These are phyloP conservation scores for Cladosporium sp. DNA, from an alignment of 2,329 filamentous ascomycete genomes.

Conservation along the genomic window DNA sequence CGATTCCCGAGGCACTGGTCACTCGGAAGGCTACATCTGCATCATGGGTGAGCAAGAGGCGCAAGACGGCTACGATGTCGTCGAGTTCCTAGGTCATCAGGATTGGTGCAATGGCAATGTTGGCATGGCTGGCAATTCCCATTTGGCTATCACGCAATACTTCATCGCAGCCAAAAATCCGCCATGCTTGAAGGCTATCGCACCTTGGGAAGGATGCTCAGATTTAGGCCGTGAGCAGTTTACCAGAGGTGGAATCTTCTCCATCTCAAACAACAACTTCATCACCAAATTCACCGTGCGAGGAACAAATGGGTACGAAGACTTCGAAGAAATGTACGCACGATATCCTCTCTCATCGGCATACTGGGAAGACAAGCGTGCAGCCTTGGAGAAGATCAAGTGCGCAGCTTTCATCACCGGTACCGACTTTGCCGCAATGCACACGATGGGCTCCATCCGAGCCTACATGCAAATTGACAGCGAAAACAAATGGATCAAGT, in stretches of 20 bases:
- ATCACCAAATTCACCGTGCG: conserved; percentile 15
- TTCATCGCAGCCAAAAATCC: conserved; percentile 41
- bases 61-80: conserved; percentile 40
- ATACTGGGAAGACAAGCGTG: conserved; percentile 16
- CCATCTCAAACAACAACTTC: conserved; percentile 12
- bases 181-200: conserved; percentile 40
- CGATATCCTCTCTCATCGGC: conserved; percentile 7
- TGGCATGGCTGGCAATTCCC: conserved; percentile 39
- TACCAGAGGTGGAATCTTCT: not conserved
- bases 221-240: conserved; percentile 37
- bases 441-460: conserved; percentile 18
- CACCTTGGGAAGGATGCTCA: conserved; percentile 45
- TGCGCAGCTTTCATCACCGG: conserved; percentile 15
- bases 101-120: conserved; percentile 40
- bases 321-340: conserved; percentile 14
- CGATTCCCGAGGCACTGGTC: conserved; percentile 29
- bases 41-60: conserved; percentile 36
- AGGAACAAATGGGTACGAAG: conserved; percentile 13
- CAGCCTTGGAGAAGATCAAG: conserved; percentile 13
- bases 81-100: conserved; percentile 35
- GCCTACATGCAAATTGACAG: conserved; percentile 36
- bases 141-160: conserved; percentile 15
- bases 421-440: conserved; percentile 10
- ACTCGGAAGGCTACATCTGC: conserved; percentile 32
- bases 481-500: conserved; percentile 42